Evolutionary conservation across 306 rosid species (phyloP).

Genomic region (Hylodesmum podocarpum): DNA sequence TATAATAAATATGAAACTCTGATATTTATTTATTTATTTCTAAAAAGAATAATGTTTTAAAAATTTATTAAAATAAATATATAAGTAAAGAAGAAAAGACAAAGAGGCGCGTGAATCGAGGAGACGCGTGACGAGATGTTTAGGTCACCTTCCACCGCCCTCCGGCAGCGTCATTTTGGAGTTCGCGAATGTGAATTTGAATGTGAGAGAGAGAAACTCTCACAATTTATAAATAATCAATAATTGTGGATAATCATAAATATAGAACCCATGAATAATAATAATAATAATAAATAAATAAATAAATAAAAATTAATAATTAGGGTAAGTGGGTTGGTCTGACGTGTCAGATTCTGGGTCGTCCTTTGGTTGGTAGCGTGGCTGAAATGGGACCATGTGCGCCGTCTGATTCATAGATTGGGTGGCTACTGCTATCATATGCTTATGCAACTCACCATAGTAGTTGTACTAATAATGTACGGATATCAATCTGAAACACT

Average conservation of each 20-base stretch:
- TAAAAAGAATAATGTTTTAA: too few species aligned
- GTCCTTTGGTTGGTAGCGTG: neutral
- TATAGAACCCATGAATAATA: neutral
- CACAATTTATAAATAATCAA: neutral
- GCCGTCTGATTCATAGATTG: slow-evolving; percentile 36
- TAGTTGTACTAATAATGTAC: neutral
- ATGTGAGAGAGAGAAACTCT: neutral
- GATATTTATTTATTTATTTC: too few species aligned
- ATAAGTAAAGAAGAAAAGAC: slow-evolving; percentile 2
- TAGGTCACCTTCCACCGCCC: slow-evolving; percentile 38
- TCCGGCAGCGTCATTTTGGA: slow-evolving; percentile 34
- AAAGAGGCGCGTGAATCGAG: slow-evolving; percentile 50
- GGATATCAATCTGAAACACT: neutral
- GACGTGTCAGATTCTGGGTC: slow-evolving; percentile 23
- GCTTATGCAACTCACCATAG: neutral
- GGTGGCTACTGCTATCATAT: slow-evolving; percentile 2
- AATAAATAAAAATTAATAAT: neutral
- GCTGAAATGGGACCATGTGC: slow-evolving; percentile 20
- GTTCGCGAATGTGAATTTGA: too few species aligned
- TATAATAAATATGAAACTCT: too few species aligned
- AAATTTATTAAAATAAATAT: too few species aligned
- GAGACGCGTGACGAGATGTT: slow-evolving; percentile 52
- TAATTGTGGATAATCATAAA: neutral
- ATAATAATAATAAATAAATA: too few species aligned
- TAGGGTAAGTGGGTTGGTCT: neutral